phyloP scores from a whole-genome alignment of 108 stramenopile genomes.

The Aurantiochytrium sp. region DNA sequence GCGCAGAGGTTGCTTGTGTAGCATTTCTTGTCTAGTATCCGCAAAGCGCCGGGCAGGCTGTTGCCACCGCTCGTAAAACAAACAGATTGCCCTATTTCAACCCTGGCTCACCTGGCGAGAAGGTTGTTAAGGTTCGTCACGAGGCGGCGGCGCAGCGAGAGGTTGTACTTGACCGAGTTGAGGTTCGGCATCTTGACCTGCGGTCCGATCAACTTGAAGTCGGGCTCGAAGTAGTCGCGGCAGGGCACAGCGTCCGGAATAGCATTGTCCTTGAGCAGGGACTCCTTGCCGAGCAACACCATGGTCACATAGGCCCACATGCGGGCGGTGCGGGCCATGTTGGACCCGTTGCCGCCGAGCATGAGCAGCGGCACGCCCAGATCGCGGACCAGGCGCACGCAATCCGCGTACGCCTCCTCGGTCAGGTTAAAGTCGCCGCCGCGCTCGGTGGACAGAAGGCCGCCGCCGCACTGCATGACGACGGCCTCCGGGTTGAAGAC shows the following conservation, averaged over 20 bases:
- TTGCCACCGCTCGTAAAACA: no score
- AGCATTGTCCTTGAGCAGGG: not conserved
- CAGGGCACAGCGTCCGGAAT: not conserved
- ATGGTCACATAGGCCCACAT: constrained; percentile 61
- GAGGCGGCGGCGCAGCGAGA: not conserved
- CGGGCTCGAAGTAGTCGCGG: not conserved
- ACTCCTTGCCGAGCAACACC: constrained; percentile 46
- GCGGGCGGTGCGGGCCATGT: constrained; percentile 59
- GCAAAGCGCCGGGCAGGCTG: no score
- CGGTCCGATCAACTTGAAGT: not conserved
- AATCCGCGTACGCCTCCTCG: constrained; percentile 49
- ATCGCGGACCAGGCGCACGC: constrained; percentile 49
- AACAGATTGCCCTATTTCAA: no score
- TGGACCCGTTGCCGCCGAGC: constrained; percentile 61
- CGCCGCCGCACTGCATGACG: constrained; percentile 17
- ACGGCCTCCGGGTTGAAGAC: not conserved
- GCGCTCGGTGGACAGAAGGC: not conserved
- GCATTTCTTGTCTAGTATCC: no score
- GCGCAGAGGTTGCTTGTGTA: no score
- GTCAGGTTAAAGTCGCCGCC: not conserved
- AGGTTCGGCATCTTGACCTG: not conserved
- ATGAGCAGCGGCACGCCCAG: constrained; percentile 55
- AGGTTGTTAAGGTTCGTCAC: not conserved
- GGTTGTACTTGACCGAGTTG: not conserved
- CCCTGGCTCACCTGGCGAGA: not conserved